Base-by-base conservation (phyloP, 2,329 filamentous ascomycete species). In the Aspergillus pseudoviridinutans region DNA sequence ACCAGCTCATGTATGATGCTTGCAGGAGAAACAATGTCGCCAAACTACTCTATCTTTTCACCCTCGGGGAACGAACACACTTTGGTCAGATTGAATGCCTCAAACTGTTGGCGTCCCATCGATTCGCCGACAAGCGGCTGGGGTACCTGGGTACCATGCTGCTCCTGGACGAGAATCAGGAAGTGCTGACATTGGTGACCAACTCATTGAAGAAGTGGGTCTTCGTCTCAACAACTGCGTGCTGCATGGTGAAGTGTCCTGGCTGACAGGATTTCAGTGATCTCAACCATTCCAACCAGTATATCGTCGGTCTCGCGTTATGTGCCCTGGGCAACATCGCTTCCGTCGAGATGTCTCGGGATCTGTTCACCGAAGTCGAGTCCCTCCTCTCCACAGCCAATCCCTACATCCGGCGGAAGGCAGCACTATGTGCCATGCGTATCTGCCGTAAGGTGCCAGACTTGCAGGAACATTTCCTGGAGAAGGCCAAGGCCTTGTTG, bases 11-110 rank as follows among this genome's bases (percentile, higher is more conserved):
- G 51, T 49, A 51, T 51, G 28, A 51, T 50, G 22, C 22, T 50
- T 56, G 57, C 75, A 97, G 93, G 79, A 88, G 94, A 73, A 99
- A 99, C 82, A 99, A 99, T 84, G 94, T 99, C 68, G 92, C 94
- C 59, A 99, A 99, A 78, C 86, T 99, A 38, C 85, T 99, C 42
- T 99, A 99, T 74, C 90, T 99, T 60, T 99, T 99, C 77, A 99
- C 94, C 1, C 84, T 99, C 46, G 94, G 94, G 63, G 94, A 99
- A 79, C 86, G 94, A 70, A 99, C 94, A 57, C 94, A 99, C 78
- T 99, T 99, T 74, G 94, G 94, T 53, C 94, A 99, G 82, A 99
- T 99, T 73, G 94, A 99, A 85, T 99, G 94, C 76, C 84, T 99
- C 70, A 99, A 99, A 79, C 85, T 99, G 52, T 85, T 99, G 58